Evolutionary conservation across 495 filamentous ascomycete genomes (phyloP).

Genomic region (Clavariopsis aquatica): DNA sequence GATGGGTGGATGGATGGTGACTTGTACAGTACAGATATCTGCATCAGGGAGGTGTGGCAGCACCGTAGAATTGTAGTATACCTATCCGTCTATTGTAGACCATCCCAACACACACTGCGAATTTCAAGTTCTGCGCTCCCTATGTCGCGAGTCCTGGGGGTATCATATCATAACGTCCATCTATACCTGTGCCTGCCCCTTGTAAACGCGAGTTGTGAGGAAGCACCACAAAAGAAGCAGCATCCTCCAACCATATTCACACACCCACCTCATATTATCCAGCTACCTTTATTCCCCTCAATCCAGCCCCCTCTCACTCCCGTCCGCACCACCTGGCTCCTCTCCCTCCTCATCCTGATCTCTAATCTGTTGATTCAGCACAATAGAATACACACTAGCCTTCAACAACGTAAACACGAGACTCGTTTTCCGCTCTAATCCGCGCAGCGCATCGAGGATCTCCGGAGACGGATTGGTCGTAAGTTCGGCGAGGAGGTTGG

Average conservation of each 20-base stretch:
- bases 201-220: no score
- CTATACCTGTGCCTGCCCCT: no score
- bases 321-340: slow-evolving; percentile 1
- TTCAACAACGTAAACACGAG: slow-evolving; percentile 93
- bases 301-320: slow-evolving; percentile 2
- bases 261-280: neutral
- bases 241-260: neutral
- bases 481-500: slow-evolving; percentile 60
- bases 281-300: neutral
- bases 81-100: neutral
- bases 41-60: slow-evolving; percentile 12
- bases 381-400: slow-evolving; percentile 97
- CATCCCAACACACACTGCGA: neutral
- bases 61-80: slow-evolving; percentile 19
- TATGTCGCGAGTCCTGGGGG: neutral
- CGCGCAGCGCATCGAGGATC: slow-evolving; percentile 79
- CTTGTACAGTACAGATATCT: slow-evolving; percentile 5
- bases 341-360: slow-evolving; percentile 56
- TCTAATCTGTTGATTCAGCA: slow-evolving; percentile 91
- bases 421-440: slow-evolving; percentile 89
- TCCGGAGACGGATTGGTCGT: slow-evolving; percentile 65
- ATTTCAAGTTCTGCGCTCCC: neutral
- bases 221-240: no score
- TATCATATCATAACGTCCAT: slow-evolving; percentile 25
- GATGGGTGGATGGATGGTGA: neutral